These are phyloP conservation scores for Bryoerythrophyllum caledonicum DNA, from an alignment of 225 moss, liverwort and hornwort species.

Conservation along the genomic window DNA sequence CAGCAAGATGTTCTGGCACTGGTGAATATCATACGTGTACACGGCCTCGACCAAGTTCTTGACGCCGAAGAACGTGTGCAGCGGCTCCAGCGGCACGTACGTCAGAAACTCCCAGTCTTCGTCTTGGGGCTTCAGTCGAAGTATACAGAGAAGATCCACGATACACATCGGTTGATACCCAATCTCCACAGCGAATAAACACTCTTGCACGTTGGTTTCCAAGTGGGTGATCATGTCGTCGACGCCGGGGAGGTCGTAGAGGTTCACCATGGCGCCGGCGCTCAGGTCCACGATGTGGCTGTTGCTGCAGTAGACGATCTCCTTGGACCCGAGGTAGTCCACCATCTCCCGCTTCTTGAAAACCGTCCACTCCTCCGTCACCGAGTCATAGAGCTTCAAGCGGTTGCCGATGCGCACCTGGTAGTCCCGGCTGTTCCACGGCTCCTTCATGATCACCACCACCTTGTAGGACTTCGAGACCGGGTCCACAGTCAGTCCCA, in stretches of 20 bases:
- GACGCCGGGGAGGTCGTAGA: constrained; percentile 24
- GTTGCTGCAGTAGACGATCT: constrained; percentile 27
- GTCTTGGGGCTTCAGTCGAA: constrained; percentile 6
- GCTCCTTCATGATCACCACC: constrained; percentile 17
- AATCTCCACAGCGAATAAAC: constrained; percentile 26
- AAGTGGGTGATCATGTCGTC: constrained; percentile 14
- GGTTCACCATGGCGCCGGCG: constrained; percentile 28
- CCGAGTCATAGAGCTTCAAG: constrained; percentile 23
- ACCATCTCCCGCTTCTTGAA: constrained; percentile 16
- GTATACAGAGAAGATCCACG: constrained; percentile 4
- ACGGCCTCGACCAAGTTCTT: constrained; percentile 24
- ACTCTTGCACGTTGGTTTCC: constrained; percentile 27
- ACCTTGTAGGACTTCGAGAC: constrained; percentile 17
- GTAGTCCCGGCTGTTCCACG: constrained; percentile 10
- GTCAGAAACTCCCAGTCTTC: constrained; percentile 18
- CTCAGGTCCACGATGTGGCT: constrained; percentile 23
- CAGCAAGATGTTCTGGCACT: constrained; percentile 20
- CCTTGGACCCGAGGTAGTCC: constrained; percentile 12
- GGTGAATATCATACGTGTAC: constrained; percentile 16
- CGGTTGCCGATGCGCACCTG: constrained; percentile 24
- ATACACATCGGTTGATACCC: constrained; percentile 14
- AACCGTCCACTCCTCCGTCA: constrained; percentile 12
- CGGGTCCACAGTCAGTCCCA: constrained; percentile 14
- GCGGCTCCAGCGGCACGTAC: neutral
- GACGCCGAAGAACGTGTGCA: constrained; percentile 15